Conservation (phyloP, 805 yeast genomes). For the Wickerhamomyces queroliae region DNA sequence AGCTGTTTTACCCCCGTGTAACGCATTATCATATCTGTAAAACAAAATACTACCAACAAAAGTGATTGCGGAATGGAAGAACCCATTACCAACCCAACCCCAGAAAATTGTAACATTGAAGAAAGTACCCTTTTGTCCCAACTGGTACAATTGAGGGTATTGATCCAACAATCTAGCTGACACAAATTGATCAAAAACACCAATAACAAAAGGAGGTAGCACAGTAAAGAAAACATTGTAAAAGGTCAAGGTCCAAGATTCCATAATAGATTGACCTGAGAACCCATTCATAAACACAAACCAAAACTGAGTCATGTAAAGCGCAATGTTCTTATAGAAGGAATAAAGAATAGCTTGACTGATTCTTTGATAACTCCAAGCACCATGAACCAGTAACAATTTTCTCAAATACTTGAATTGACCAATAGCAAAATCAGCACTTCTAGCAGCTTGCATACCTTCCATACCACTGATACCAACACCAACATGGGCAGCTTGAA, state of each 20-base stretch:
- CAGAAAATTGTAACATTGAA: slow-evolving; percentile 90
- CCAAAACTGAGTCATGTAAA: slow-evolving; percentile 99
- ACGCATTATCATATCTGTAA: slow-evolving; percentile 60
- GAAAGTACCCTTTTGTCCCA: slow-evolving; percentile 85
- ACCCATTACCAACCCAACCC: slow-evolving; percentile 97
- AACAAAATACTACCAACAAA: slow-evolving; percentile 68
- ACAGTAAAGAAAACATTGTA: slow-evolving; percentile 94
- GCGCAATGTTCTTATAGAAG: slow-evolving; percentile 90
- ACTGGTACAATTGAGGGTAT: slow-evolving; percentile 86
- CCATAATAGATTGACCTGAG: slow-evolving; percentile 94
- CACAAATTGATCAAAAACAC: slow-evolving; percentile 95
- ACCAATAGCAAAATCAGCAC: slow-evolving; percentile 96
- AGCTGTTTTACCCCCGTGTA: slow-evolving; percentile 62
- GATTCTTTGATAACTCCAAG: slow-evolving; percentile 96
- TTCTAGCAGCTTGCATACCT: slow-evolving; percentile 98
- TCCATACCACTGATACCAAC: slow-evolving; percentile 99
- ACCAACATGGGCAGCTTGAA: slow-evolving; percentile 99
- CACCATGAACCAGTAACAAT: slow-evolving; percentile 85
- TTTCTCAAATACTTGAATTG: slow-evolving; percentile 86
- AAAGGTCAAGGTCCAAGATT: slow-evolving; percentile 96
- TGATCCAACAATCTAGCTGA: slow-evolving; percentile 83
- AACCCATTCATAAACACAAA: slow-evolving; percentile 87
- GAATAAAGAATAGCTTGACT: slow-evolving; percentile 91
- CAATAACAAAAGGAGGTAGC: slow-evolving; percentile 92
- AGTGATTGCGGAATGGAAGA: slow-evolving; percentile 84